These are phyloP conservation scores for Talaromyces piceae DNA, from an alignment of 2,329 filamentous ascomycete species.

Conservation along the genomic window DNA sequence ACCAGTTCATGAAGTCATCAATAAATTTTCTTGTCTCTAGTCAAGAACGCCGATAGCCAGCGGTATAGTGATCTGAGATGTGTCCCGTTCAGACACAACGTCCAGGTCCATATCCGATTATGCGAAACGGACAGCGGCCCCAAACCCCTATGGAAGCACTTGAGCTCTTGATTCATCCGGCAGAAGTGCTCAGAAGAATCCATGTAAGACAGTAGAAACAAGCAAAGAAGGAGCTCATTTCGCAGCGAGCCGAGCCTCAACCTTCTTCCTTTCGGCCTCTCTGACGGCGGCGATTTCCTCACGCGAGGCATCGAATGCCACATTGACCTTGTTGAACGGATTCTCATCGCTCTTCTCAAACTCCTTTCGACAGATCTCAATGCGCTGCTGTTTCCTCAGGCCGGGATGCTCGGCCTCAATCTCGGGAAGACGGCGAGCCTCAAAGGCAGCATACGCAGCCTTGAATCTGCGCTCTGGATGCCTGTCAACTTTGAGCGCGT, in stretches of 20 bases:
- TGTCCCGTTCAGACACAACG: background rate
- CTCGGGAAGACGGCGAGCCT: slow-evolving; percentile 73
- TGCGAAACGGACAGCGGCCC: background rate
- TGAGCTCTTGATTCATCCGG: background rate
- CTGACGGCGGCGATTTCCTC: slow-evolving; percentile 65
- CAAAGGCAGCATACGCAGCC: slow-evolving; percentile 74
- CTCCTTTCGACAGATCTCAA: slow-evolving; percentile 78
- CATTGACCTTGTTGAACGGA: slow-evolving; percentile 81
- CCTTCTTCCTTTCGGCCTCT: slow-evolving; percentile 61
- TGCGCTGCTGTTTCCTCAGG: slow-evolving; percentile 73
- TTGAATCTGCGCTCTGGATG: slow-evolving; percentile 85
- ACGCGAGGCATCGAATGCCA: slow-evolving; percentile 66
- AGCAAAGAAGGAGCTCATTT: too few species aligned
- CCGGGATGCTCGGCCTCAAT: slow-evolving; percentile 79
- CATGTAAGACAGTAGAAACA: too few species aligned
- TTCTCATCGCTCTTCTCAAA: slow-evolving; percentile 94
- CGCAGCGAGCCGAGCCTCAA: slow-evolving; percentile 58
- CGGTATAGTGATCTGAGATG: background rate
- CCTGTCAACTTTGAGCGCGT: slow-evolving; percentile 66
- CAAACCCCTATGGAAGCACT: too few species aligned
- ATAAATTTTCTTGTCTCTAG: background rate
- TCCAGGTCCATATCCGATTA: background rate
- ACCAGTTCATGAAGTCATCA: background rate
- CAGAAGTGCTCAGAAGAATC: background rate
- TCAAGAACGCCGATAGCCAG: background rate